phyloP scores from a whole-genome alignment of 768 basidiomycete species.

The Hypholoma fasciculare region DNA sequence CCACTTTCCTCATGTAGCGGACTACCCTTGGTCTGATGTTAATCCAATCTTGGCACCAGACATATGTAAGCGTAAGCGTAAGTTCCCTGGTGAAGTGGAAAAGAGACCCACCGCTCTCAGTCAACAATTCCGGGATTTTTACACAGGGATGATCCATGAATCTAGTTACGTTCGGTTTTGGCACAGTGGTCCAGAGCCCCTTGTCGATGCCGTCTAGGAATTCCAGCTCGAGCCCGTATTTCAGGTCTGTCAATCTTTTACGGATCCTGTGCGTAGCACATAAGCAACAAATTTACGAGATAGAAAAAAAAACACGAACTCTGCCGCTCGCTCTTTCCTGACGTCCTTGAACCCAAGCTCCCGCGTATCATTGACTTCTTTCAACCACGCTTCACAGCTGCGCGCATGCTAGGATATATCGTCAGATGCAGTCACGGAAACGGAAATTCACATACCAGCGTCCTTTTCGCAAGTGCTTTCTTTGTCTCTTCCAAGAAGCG shows the following conservation, averaged over 20 bases:
- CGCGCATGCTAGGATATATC: neutral
- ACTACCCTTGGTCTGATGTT: conserved; percentile 27
- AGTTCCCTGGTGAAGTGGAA: neutral
- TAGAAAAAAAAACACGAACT: conserved; percentile 1
- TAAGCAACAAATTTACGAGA: neutral
- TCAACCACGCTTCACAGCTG: conserved; percentile 5
- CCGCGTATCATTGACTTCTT: conserved; percentile 1
- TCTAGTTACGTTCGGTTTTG: neutral
- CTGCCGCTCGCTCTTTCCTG: conserved; percentile 1
- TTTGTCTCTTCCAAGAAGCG: conserved; percentile 15
- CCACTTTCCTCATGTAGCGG: conserved; percentile 24
- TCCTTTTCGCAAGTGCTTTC: neutral
- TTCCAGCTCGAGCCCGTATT: conserved; percentile 12
- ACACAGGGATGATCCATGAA: conserved; percentile 4
- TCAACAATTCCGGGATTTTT: conserved; percentile 12
- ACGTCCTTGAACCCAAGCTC: conserved; percentile 12
- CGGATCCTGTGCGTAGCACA: conserved; percentile 8
- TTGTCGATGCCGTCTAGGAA: conserved; percentile 7
- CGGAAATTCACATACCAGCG: neutral
- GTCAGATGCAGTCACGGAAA: neutral
- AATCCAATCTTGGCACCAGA: conserved; percentile 20
- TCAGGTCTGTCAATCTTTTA: conserved; percentile 4
- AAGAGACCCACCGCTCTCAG: conserved; percentile 1
- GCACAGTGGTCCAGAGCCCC: neutral
- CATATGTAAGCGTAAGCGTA: neutral